Base-by-base conservation (phyloP, 495 filamentous ascomycete genomes). In the Cenococcum geophilum region DNA sequence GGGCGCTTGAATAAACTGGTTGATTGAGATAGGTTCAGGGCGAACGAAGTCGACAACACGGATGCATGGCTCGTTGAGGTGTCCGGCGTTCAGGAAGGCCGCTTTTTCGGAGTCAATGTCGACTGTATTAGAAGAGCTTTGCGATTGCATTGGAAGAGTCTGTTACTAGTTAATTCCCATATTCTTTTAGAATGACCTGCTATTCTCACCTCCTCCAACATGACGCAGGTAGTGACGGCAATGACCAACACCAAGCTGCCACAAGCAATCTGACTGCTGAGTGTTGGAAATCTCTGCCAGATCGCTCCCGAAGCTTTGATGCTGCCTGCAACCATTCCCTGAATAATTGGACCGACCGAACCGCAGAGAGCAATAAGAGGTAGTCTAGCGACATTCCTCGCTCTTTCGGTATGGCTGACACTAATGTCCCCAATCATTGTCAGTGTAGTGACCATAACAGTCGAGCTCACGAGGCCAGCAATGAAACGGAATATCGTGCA, bases 351-450 rank as follows among this genome's bases (percentile, higher is more conserved):
- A 14, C 76, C 76, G 56, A 78, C 62, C 45, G 75, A 71, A 47
- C 76, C 76, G 53, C 73, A 75, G 3, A 74, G 69, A 63, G 76
- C 69, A 47, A 77, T 71, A 5, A 78, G 63, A 16, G 76, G 76
- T 4, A 78, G 63, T 35, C 71, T 65, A 1, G 76, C 70, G 22
- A 78, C 73, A 60, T 74, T 76, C 61, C 67, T 71, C 27, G 73
- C 76, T 50, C 77, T 73, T 34, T 67, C 66, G n/a, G 58, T 60
- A 22, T 64, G 63, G 12, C 63, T 71, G 14, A 62, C 56, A 52
- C 76, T 78, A 48, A 78, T 58, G 63, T 78, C 76, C 18, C 76
- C 76, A 25, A 78, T 68, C 76, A 78, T 78, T 2, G 76, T 75
- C 48, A 74, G 36, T 0, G 65, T 70, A 5, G 75, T 74, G 9